Evolutionary conservation across 768 basidiomycete species (phyloP).

Genomic region (Mycena galopus): DNA sequence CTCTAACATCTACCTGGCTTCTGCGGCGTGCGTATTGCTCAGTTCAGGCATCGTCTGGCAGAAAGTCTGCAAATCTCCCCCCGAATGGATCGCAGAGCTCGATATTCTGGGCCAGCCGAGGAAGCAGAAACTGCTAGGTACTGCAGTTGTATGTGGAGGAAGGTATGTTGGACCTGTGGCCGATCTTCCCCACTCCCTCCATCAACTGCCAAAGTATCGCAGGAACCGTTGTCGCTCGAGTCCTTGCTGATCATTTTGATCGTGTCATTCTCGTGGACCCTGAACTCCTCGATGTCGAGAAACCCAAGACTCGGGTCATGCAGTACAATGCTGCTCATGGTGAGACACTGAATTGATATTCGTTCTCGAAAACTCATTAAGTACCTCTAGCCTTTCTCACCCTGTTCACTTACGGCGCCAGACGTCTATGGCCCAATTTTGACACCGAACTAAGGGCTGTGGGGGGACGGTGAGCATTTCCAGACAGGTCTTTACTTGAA

Average conservation of each 20-base stretch:
- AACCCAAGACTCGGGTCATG: conserved; percentile 9
- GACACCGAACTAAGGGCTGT: background rate
- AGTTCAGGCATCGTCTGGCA: no score
- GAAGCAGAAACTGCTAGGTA: no score
- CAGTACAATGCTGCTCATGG: conserved; percentile 10
- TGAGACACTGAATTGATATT: background rate
- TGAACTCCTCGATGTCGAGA: background rate
- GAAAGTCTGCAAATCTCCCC: no score
- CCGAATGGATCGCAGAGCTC: no score
- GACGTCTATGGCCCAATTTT: no score
- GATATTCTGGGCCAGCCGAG: no score
- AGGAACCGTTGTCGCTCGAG: background rate
- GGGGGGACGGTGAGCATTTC: conserved; percentile 34
- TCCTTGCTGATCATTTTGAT: no score
- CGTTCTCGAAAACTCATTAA: background rate
- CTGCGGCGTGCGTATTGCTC: conserved; percentile 2
- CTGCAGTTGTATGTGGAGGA: no score
- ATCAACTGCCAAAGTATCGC: conserved; percentile 2
- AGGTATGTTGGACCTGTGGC: no score
- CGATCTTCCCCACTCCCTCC: no score
- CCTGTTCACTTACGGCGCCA: no score
- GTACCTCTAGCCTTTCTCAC: background rate
- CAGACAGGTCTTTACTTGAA: background rate
- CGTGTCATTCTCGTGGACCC: conserved; percentile 12
- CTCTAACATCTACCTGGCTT: conserved; percentile 3